Evolutionary conservation across 352 stramenopile species (phyloP), one percentile per base, ranked within the genome.

Genomic region (Phytophthora podocarpi): DNA sequence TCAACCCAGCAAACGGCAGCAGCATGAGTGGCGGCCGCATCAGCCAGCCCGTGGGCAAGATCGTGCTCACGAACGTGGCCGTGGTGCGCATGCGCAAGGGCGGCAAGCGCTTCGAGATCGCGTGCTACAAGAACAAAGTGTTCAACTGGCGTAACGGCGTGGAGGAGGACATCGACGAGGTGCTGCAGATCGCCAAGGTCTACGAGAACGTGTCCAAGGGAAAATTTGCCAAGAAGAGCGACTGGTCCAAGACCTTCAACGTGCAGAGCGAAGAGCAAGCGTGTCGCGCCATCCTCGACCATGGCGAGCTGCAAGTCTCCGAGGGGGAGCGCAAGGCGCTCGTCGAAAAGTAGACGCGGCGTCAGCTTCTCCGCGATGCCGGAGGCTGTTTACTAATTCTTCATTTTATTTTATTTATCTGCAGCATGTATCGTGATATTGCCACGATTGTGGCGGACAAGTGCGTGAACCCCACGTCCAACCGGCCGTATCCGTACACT

Each of bases 71-170:
- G 18, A 99, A 99, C 70, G 97, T 99, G 28, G 97, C 97, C 13
- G 83, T 99, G 12, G 97, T 99, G 53, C 85, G 95, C 35, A 88
- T 99, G 41, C 93, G 98, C 57, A 95, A 93, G 40, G 75, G 79
- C 36, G 97, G 97, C n/a, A 97, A 98, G 68, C 87, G 96, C 36
- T 99, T 99, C 72, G 97, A 99, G 78, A 97, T 99, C 48, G 97
- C 97, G 11, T 99, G 96, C 73, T 99, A 99, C 81, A 95, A 96
- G 59, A 99, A 99, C 87, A 99, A 99, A 76, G 95, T 98, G 26
- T 80, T 99, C 24, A 98, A 99, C 80, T 99, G 97, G 87, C 90
- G 98, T 50, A 97, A 98, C 73, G 95, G 97, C 48, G 89, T 99
- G 30, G 97, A 99, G 78, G 98, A 89, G 41, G 97, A 99, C 81